Evolutionary conservation across 2,329 filamentous ascomycete species (phyloP).

Genomic region (Botrytis fabae): DNA sequence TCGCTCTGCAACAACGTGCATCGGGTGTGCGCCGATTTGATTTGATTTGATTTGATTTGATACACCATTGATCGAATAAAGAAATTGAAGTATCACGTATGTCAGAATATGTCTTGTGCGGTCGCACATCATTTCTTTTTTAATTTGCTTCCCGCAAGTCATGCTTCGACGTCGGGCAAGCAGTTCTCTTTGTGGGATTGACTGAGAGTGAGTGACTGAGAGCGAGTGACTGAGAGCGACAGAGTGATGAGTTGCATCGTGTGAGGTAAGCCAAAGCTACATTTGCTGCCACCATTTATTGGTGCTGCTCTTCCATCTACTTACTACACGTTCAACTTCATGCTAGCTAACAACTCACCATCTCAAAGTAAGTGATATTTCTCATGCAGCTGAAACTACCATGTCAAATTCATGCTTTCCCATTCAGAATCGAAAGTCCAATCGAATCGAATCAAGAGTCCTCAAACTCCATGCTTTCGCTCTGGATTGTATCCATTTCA

Average conservation of each 20-base stretch:
- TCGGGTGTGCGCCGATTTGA: neutral
- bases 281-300: neutral
- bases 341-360: neutral
- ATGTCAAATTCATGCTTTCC: no score
- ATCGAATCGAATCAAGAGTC: neutral
- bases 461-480: neutral
- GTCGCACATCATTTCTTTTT: neutral
- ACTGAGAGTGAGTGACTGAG: neutral
- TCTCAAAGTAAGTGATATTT: neutral
- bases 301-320: neutral
- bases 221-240: neutral
- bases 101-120: neutral
- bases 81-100: neutral
- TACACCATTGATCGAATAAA: neutral
- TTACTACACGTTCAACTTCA: neutral
- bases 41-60: no score
- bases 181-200: neutral
- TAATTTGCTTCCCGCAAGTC: neutral
- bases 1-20: neutral
- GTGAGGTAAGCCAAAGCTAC: neutral
- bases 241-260: neutral
- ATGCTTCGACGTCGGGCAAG: neutral
- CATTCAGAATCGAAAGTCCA: neutral
- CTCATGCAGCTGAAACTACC: no score
- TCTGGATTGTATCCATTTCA: neutral